Evolutionary conservation across 148 eudicot genomes (phyloP).

Genomic region (Persicaria maculosa): DNA sequence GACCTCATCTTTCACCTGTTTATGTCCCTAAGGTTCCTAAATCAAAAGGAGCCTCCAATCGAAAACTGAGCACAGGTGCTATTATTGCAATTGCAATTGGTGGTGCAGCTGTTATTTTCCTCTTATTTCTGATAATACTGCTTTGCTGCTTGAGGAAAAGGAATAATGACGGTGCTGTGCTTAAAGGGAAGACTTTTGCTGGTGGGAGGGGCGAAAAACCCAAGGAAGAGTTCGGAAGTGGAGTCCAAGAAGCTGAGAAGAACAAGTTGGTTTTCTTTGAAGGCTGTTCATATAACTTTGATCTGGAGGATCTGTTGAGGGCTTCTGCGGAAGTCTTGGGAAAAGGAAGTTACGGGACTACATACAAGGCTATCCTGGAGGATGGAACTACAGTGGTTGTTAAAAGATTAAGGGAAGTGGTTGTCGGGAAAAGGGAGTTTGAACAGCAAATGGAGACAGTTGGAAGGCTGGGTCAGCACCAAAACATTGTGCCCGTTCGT

Average conservation of each 20-base stretch:
- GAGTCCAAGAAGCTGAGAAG: conserved; percentile 66
- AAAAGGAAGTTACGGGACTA: conserved; percentile 82
- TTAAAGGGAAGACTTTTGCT: conserved; percentile 35
- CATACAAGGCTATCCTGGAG: conserved; percentile 82
- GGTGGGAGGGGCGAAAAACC: conserved; percentile 51
- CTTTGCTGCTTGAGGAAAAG: conserved; percentile 46
- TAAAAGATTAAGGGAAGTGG: conserved; percentile 77
- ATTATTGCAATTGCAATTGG: conserved; percentile 49
- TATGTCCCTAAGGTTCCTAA: conserved; percentile 23
- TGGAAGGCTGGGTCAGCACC: conserved; percentile 48
- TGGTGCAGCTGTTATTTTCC: conserved; percentile 30
- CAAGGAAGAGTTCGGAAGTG: conserved; percentile 67
- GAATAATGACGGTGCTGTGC: conserved; percentile 23
- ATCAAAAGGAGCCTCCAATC: conserved; percentile 21
- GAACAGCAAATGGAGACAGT: conserved; percentile 84
- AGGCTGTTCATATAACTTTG: conserved; percentile 59
- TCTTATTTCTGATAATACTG: conserved; percentile 27
- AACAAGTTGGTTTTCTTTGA: conserved; percentile 80
- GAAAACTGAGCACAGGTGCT: conserved; percentile 36
- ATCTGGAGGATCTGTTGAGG: conserved; percentile 85
- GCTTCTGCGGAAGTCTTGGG: conserved; percentile 97
- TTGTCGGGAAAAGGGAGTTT: conserved; percentile 70
- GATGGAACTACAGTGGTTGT: conserved; percentile 78
- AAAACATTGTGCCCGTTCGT: conserved; percentile 59
- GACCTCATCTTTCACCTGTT: conserved; percentile 39